Percentiles rank a stretch among this genome's conserved stretches.
Evolutionary conservation across 768 basidiomycete genomes (phyloP).

Genomic region (Agrocybe praecox): DNA sequence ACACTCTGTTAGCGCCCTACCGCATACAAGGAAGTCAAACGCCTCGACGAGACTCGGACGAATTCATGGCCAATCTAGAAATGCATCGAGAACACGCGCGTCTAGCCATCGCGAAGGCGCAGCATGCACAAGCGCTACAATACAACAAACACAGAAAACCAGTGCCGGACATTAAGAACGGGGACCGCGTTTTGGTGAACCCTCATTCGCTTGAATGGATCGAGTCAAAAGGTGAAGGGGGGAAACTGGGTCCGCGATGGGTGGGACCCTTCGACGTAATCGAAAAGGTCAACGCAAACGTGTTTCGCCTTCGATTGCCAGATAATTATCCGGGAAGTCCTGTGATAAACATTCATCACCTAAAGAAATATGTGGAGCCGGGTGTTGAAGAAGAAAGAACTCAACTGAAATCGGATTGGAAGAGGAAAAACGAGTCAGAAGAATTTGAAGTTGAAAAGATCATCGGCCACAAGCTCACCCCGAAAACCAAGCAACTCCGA

Average conservation of each 20-base stretch:
- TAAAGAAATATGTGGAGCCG: constrained; percentile 1
- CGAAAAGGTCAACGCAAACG: neutral
- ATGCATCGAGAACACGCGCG: neutral
- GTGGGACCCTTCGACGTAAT: constrained; percentile 1
- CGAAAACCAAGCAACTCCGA: neutral
- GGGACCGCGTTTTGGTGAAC: neutral
- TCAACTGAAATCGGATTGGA: neutral
- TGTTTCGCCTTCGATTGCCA: neutral
- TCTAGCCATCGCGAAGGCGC: neutral
- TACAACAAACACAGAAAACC: neutral
- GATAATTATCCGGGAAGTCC: neutral
- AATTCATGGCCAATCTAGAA: neutral
- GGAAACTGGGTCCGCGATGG: neutral
- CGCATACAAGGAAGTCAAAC: neutral
- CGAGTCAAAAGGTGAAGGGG: neutral
- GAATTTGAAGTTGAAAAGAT: neutral
- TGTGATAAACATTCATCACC: constrained; percentile 1
- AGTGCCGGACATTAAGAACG: neutral
- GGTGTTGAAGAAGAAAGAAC: neutral
- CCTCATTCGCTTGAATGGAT: neutral
- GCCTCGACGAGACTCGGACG: neutral
- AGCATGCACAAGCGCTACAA: neutral
- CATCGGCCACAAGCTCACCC: neutral
- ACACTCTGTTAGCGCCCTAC: neutral
- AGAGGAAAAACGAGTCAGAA: neutral